Conservation (phyloP, 805 yeast genomes). For the Saccharomycopsis capsularis region DNA sequence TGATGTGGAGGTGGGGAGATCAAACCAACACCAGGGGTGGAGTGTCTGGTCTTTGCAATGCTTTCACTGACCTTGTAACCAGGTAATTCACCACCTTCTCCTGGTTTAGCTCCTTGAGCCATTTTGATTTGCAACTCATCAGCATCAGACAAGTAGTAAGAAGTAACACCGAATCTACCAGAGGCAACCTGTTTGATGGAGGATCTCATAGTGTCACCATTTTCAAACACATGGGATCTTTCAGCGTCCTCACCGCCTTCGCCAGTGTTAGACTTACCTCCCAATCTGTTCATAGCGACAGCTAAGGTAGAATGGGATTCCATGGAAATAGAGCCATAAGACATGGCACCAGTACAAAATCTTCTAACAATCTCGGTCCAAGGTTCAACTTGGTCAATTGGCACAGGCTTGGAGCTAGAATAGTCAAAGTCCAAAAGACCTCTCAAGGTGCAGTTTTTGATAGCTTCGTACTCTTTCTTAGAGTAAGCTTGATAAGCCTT, state of each 20-base stretch:
- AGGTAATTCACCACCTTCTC: conserved; percentile 99
- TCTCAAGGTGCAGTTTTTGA: conserved; percentile 86
- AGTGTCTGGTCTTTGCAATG: conserved; percentile 93
- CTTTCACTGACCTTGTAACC: conserved; percentile 83
- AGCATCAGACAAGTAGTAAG: conserved; percentile 89
- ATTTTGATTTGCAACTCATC: conserved; percentile 96
- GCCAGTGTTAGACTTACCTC: conserved; percentile 97
- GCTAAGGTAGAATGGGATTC: conserved; percentile 97
- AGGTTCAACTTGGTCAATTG: conserved; percentile 97
- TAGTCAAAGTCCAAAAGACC: conserved; percentile 90
- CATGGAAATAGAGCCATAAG: conserved; percentile 97
- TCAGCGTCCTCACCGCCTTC: conserved; percentile 99
- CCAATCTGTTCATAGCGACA: conserved; percentile 96
- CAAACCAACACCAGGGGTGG: conserved; percentile 93
- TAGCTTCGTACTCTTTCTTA: conserved; percentile 85
- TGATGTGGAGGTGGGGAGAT: conserved; percentile 99
- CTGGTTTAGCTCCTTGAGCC: conserved; percentile 99
- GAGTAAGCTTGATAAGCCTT: conserved; percentile 86
- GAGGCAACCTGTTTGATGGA: conserved; percentile 97
- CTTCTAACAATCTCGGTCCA: conserved; percentile 98
- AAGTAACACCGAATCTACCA: conserved; percentile 97
- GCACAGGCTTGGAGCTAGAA: conserved; percentile 64
- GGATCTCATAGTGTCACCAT: conserved; percentile 98
- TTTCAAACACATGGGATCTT: conserved; percentile 67
- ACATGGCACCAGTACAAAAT: conserved; percentile 99